Evolutionary conservation across 805 yeast genomes (phyloP), one percentile per base, ranked within the genome.

Genomic region (Barnettozyma vustinii): DNA sequence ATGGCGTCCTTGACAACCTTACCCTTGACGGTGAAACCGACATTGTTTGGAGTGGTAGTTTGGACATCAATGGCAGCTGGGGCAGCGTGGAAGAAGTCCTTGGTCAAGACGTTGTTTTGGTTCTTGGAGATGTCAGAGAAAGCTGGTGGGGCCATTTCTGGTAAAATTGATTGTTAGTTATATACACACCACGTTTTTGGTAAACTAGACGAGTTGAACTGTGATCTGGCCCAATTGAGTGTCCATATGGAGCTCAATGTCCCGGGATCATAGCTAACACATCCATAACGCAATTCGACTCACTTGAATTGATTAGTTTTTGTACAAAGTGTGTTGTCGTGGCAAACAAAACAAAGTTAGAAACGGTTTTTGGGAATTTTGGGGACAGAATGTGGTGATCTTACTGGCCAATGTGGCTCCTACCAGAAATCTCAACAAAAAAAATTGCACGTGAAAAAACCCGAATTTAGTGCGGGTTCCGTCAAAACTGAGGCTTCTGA

Each of bases 1-100:
- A 94, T 81, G 61, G 95, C 75, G 66, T 83, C 87, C 73, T 81
- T 81, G 63, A 81, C 78, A 56, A 83, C 77, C 76, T 89, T 90
- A 69, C 96, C 97, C 78, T 88, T 89, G 67, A 89, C 87, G 64
- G 94, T 80, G 82, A 94, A 94, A 53, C 89, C 79, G 51, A 92
- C 97, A 63, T 97, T 97, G 70, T 90, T 92, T 69, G 97, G 96
- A 62, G 99, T 96, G 58, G 79, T 80, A 59, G 98, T 85, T 77
- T 87, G 86, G 64, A 92, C 82, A 66, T 88, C 96, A 59, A 94
- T 79, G 51, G 94, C 73, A 59, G 94, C 94, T 55, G 94, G 87
- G 56, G 92, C 74, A 60, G 79, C 74, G 77, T 94, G 98, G 84
- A 77, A 94, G 83, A 90, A 94, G 74, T 94, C 99, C 73, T 76